Base-by-base conservation (phyloP, 1,284 basidiomycete genomes). In the Amylostereum areolatum region DNA sequence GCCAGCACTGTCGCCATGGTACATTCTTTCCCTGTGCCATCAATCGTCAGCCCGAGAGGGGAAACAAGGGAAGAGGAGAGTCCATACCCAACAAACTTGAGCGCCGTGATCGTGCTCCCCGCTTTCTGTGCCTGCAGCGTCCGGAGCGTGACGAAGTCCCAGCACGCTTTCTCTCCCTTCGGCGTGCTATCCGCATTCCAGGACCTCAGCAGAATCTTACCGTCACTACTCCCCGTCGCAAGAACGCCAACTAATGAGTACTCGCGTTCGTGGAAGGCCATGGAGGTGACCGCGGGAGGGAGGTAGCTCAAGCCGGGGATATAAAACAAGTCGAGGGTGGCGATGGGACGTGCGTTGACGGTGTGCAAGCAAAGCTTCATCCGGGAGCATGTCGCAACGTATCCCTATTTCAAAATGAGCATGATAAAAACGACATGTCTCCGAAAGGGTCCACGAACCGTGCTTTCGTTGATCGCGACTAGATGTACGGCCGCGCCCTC, bases 401-500 rank as follows among this genome's bases (percentile, higher is more conserved):
- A 83, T 5, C 92, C 91, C 89, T 91, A 54, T 3, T 18, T 18
- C 18, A 18, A 18, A 18, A 39, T 47, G 41, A 52, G 32, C 40
- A 2, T 37, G 43, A 30, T 29, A 43, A 34, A 5, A 41, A 11
- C 24, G 18, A 18, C 18, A 54, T 24, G 30, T 43, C 10, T 10
- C 53, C 34, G 47, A 55, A 46, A 36, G 25, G 28, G 42, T 18
- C 3, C 2, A 70, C 84, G 59, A 59, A 92, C 92, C 46, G 85
- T 91, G 60, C 85, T 85, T 60, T 95, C 90, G 60, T 94, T 90
- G 59, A 97, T 81, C 2, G 86, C 76, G 11, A 85, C 84, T 2
- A 87, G 72, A 53, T 81, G 76, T 3, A 97, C 81, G 0, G 79
- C 72, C 24, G 71, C 62, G 2, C 65, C 52, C 35, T 73, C 69